Base-by-base conservation (phyloP, 768 basidiomycete species). In the Sporobolomyces phaffii region DNA sequence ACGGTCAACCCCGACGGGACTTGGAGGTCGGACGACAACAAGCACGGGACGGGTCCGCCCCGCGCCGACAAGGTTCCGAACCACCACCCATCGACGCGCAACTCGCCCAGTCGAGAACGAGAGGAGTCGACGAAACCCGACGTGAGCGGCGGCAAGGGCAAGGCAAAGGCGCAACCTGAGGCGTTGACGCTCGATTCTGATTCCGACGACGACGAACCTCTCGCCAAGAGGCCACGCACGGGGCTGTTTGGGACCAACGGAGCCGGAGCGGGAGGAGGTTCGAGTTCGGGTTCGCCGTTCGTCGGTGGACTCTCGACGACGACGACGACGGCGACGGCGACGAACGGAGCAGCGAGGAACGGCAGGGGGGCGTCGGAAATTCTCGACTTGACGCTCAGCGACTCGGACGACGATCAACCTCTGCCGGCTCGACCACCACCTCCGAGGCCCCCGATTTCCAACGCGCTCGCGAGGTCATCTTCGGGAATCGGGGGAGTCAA, bases 11-110 rank as follows among this genome's bases (percentile, higher is more conserved):
- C 90, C 8, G 87, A 94, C 76, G 93, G 91, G 2, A 87, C 93
- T 76, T 99, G 96, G 96, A 93, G 96, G 76, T 91, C 91, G 1
- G 80, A 83, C 22, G 91, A 98, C 78, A 83, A 88, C 79, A 90
- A 88, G 77, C 88, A 84, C 74, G 91, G 84, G 11, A 71, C 69
- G 18, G 69, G 61, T 10, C 53, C 54, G 26, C 62, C 70, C 1
- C 47, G 52, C 18, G n/a, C 41, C 5, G 5, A 28, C 3, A 20
- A 45, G n/a, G 18, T 38, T 10, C 40, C 11, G 17, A 68, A 45
- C 72, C 75, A 68, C 62, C 62, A 48, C 74, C 72, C 11, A 64
- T 79, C 48, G 65, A 47, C 17, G 44, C 31, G 38, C 28, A 59
- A 60, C 18, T 57, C 58, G 10, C 43, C 62, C 6, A 47, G 36